These are phyloP conservation scores for Penicillium malachiteum DNA, from an alignment of 495 filamentous ascomycete genomes.

Conservation along the genomic window DNA sequence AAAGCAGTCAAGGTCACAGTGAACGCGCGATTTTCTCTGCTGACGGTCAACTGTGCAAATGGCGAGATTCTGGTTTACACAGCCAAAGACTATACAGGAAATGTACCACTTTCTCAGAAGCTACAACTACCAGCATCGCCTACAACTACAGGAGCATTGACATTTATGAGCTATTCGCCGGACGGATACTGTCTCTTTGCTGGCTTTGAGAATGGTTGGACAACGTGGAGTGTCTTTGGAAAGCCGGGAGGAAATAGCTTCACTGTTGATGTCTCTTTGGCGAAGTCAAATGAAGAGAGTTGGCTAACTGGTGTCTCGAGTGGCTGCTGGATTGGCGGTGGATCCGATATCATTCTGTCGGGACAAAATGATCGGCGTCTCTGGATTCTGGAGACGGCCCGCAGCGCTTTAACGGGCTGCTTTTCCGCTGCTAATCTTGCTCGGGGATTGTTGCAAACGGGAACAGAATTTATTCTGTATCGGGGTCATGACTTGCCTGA, in stretches of 20 bases:
- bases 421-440: slow-evolving; percentile 88
- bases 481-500: slow-evolving; percentile 89
- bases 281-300: slow-evolving; percentile 65
- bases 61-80: slow-evolving; percentile 84
- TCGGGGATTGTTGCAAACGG: slow-evolving; percentile 83
- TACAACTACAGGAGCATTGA: slow-evolving; percentile 64
- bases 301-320: slow-evolving; percentile 76
- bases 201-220: slow-evolving; percentile 92
- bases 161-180: slow-evolving; percentile 81
- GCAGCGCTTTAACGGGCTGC: slow-evolving; percentile 85
- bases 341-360: slow-evolving; percentile 78
- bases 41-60: slow-evolving; percentile 81
- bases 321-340: slow-evolving; percentile 83
- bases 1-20: slow-evolving; percentile 74
- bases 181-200: slow-evolving; percentile 97
- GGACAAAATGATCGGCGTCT: slow-evolving; percentile 68
- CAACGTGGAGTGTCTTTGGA: slow-evolving; percentile 94
- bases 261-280: slow-evolving; percentile 60
- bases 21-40: slow-evolving; percentile 89
- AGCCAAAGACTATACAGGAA: slow-evolving; percentile 88
- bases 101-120: slow-evolving; percentile 85
- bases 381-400: slow-evolving; percentile 88
- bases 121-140: slow-evolving; percentile 64
- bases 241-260: slow-evolving; percentile 85
- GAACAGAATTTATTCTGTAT: slow-evolving; percentile 83